phyloP scores from a whole-genome alignment of 2,329 filamentous ascomycete genomes.

The Exophiala aquamarina region DNA sequence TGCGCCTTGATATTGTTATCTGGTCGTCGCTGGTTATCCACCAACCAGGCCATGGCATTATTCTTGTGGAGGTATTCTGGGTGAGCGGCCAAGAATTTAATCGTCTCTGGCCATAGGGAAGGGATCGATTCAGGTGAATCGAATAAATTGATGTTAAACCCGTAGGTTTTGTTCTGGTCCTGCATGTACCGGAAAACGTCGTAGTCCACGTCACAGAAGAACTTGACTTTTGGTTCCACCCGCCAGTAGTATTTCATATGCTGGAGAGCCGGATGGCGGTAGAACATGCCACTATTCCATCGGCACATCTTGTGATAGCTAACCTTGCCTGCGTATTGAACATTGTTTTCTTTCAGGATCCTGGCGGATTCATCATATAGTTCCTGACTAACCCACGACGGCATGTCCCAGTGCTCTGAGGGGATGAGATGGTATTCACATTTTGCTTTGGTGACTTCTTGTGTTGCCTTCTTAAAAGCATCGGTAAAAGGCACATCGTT shows the following conservation, averaged over 20 bases:
- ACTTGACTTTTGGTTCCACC: conserved; percentile 96
- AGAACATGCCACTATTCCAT: conserved; percentile 98
- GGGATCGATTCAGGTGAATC: conserved; percentile 85
- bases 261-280: conserved; percentile 85
- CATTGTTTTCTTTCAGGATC: conserved; percentile 76
- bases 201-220: conserved; percentile 98
- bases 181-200: conserved; percentile 98
- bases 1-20: conserved; percentile 78
- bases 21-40: conserved; percentile 73
- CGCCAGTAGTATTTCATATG: conserved; percentile 94
- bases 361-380: conserved; percentile 82
- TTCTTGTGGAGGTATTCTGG: conserved; percentile 78
- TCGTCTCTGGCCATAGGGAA: conserved; percentile 91
- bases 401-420: conserved; percentile 90
- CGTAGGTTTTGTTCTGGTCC: conserved; percentile 98
- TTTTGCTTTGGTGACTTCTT: conserved; percentile 81
- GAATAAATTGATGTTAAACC: conserved; percentile 97
- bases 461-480: conserved; percentile 84
- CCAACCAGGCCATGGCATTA: conserved; percentile 85
- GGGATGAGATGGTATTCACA: conserved; percentile 68
- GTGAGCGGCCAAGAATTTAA: conserved; percentile 83
- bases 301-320: conserved; percentile 99
- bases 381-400: conserved; percentile 87
- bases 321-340: conserved; percentile 85
- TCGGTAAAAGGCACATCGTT: conserved; percentile 92